These are phyloP conservation scores for Monosporozyma unispora DNA, from an alignment of 805 yeast species.

Conservation along the genomic window DNA sequence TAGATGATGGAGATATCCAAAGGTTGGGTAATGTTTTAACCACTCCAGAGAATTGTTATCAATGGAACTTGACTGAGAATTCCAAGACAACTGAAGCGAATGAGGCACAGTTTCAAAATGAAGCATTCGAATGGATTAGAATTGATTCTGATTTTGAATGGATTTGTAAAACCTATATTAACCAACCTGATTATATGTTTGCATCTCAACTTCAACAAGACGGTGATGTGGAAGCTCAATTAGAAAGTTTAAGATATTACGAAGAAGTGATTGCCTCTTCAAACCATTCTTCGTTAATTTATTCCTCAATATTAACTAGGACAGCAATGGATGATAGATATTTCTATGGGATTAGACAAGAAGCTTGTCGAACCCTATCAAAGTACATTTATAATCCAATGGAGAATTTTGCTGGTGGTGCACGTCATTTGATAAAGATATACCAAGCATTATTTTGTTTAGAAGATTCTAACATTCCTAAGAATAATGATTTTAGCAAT, in stretches of 20 bases:
- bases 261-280: slow-evolving; percentile 36
- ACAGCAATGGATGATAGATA: slow-evolving; percentile 79
- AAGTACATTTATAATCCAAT: slow-evolving; percentile 42
- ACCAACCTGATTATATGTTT: slow-evolving; percentile 92
- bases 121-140: slow-evolving; percentile 95
- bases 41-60: slow-evolving; percentile 46
- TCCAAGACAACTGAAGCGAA: slow-evolving; percentile 36
- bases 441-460: slow-evolving; percentile 69
- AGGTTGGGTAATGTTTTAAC: slow-evolving; percentile 68
- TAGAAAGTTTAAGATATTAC: slow-evolving; percentile 71
- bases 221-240: slow-evolving; percentile 91
- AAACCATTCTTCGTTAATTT: slow-evolving; percentile 48
- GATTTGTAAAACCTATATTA: slow-evolving; percentile 74
- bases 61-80: slow-evolving; percentile 73
- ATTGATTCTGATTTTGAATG: slow-evolving; percentile 98
- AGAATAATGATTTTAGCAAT: slow-evolving; percentile 72
- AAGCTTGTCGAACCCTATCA: slow-evolving; percentile 76
- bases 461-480: slow-evolving; percentile 54
- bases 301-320: slow-evolving; percentile 68
- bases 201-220: slow-evolving; percentile 91
- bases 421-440: slow-evolving; percentile 60
- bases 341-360: slow-evolving; percentile 79
- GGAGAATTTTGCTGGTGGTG: slow-evolving; percentile 39
- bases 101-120: slow-evolving; percentile 37
- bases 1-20: slow-evolving; percentile 10